phyloP scores from a whole-genome alignment of 805 yeast species.

The Sugiyamaella smithiae region DNA sequence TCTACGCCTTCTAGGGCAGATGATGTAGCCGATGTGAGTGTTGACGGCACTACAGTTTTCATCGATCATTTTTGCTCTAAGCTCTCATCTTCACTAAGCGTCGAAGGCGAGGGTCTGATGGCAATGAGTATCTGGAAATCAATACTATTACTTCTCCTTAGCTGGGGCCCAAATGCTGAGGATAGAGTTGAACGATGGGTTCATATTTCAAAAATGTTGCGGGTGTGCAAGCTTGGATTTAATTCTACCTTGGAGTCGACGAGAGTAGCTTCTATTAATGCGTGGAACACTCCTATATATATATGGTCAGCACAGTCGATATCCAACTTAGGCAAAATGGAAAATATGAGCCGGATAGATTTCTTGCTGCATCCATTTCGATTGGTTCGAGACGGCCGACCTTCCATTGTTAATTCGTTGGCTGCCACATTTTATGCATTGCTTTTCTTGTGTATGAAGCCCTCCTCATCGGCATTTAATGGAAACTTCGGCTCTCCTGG shows the following conservation, averaged over 20 bases:
- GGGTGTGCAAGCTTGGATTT: slow-evolving; percentile 17
- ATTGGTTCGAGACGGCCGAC: slow-evolving; percentile 13
- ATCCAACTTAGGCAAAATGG: slow-evolving; percentile 5
- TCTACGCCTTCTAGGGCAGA: background rate
- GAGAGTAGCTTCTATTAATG: slow-evolving; percentile 17
- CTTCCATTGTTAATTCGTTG: slow-evolving; percentile 13
- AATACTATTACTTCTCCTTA: slow-evolving; percentile 11
- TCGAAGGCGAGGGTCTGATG: slow-evolving; percentile 14
- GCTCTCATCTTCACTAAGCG: slow-evolving; percentile 2
- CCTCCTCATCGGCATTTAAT: background rate
- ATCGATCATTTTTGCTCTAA: slow-evolving; percentile 11
- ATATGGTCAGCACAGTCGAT: slow-evolving; percentile 17
- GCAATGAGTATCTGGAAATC: slow-evolving; percentile 22
- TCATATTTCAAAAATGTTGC: slow-evolving; percentile 14
- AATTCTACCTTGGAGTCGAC: slow-evolving; percentile 17
- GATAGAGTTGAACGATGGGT: slow-evolving; percentile 19
- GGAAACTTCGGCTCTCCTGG: background rate
- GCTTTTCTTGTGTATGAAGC: slow-evolving; percentile 8
- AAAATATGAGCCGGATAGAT: slow-evolving; percentile 1
- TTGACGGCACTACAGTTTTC: background rate
- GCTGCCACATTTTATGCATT: slow-evolving; percentile 8
- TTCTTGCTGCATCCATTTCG: slow-evolving; percentile 19
- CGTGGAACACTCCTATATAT: slow-evolving; percentile 22
- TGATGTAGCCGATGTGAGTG: background rate
- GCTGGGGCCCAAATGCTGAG: slow-evolving; percentile 18